phyloP scores from a whole-genome alignment of 352 stramenopile genomes.

The Phytophthora sp. region DNA sequence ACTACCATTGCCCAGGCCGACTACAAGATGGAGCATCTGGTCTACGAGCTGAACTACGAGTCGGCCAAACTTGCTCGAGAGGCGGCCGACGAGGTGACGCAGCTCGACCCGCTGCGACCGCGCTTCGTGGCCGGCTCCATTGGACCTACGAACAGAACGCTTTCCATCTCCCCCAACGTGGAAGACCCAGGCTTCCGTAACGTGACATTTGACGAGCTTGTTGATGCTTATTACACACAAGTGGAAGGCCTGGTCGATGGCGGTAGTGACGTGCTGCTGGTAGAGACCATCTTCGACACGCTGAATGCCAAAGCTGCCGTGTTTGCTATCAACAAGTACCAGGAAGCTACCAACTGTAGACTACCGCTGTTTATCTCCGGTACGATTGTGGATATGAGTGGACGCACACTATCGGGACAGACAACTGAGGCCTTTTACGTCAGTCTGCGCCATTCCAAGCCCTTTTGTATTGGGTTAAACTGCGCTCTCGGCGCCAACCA shows the following conservation, averaged over 20 bases:
- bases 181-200: constrained; percentile 94
- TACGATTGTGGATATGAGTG: constrained; percentile 97
- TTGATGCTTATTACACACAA: constrained; percentile 96
- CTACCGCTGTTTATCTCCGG: constrained; percentile 97
- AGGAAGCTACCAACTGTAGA: constrained; percentile 90
- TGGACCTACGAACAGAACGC: constrained; percentile 95
- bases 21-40: constrained; percentile 96
- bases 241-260: constrained; percentile 94
- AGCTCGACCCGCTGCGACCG: constrained; percentile 90
- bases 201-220: constrained; percentile 97
- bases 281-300: constrained; percentile 99
- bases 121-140: constrained; percentile 97
- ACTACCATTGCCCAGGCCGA: constrained; percentile 97
- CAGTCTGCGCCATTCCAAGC: constrained; percentile 94
- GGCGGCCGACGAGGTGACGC: constrained; percentile 94
- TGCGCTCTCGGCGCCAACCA: constrained; percentile 95
- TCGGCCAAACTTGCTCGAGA: constrained; percentile 91
- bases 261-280: constrained; percentile 95
- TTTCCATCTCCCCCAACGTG: constrained; percentile 96
- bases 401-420: constrained; percentile 96
- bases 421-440: constrained; percentile 97
- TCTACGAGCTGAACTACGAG: constrained; percentile 97
- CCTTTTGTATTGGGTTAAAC: constrained; percentile 97
- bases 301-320: constrained; percentile 97
- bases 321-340: constrained; percentile 94